Evolutionary conservation across 208 protist genomes (phyloP), one percentile per base, ranked within the genome.

Genomic region (Leishmania guyanensis): DNA sequence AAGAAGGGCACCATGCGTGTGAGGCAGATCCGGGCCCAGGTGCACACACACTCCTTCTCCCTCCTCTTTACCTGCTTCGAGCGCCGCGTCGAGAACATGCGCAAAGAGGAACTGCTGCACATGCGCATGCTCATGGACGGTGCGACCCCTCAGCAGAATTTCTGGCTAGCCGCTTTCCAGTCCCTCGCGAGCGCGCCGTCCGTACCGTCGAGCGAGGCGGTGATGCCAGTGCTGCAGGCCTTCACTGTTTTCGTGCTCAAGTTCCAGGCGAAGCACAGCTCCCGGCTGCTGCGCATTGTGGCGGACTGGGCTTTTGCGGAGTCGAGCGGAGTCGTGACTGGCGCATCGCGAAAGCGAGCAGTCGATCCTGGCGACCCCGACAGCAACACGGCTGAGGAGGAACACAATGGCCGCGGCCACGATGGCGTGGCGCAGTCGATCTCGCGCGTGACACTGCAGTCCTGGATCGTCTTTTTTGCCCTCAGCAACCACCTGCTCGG

Each of bases 241-340:
- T 98, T 94, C 88, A 90, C 83, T 5, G 86, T 89, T 51, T 96
- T 98, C 80, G 91, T 96, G 75, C 72, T 98, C 48, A 98, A 98
- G 85, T 98, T 98, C 82, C 95, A 95, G 88, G 85, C 93, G 29
- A 95, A 96, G 79, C 89, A 95, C 70, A 94, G 93, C 72, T 79
- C 78, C 33, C 81, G 79, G 80, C 85, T 95, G 80, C 83, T 98
- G 65, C 84, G 87, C 48, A 81, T 87, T 39, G 80, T 96, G 17
- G 88, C 90, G 33, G 85, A 94, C 74, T 98, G 94, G 94, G 92
- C 92, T 54, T 98, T 98, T 88, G 91, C 85, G 76, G 82, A 62
- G 82, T 80, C 80, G 74, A 81, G 74, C 74, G 73, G 82, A 36
- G 82, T 70, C 50, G 65, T 79, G 81, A 51, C 62, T 5, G 81